Base-by-base conservation (phyloP, 2,329 filamentous ascomycete genomes). In the Colletotrichum horii region DNA sequence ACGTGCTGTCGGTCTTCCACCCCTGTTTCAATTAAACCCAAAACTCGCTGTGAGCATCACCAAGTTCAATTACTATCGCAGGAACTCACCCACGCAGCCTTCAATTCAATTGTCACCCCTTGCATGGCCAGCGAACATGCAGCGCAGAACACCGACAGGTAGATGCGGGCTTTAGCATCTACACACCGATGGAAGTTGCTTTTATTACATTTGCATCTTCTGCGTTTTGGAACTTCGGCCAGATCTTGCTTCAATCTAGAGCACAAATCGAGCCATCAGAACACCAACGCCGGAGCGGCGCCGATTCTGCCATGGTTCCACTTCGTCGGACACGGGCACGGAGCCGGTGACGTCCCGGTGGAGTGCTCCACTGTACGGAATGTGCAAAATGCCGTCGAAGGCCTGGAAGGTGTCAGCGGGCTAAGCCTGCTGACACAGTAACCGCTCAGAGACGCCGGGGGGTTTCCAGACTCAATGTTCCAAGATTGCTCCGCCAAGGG, bases 181-280 rank as follows among this genome's bases (percentile, higher is more conserved):
- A 22, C n/a, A 43, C 19, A 43, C 5, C 11, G 9, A 43, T n/a
- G 6, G 43, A 11, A 52, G 6, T 12, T 52, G 14, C 5, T 22
- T 6, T 3, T 22, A 3, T 22, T 52, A 6, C 19, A 22, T 48
- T 52, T 9, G 11, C 38, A 11, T 8, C 6, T 52, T 52, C n/a
- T 52, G 3, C 43, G 11, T 52, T 14, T 22, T 14, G 11, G n/a
- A 3, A 52, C 19, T 52, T 1, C 11, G 43, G 19, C 11, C n/a
- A 22, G 43, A 22, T 52, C 43, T 22, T 1, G 6, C 22, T 48
- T 22, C 12, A 3, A 24, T 52, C 43, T 52, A n/a, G 43, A 14
- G n/a, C n/a, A 52, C 3, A 22, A 0, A 22, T 7, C 43, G 12
- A 22, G n/a, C n/a, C n/a, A 24, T 0, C 22, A 24, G 12, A 11